These are phyloP conservation scores for Diospyros kaki DNA, from an alignment of 148 eudicot genomes.

Conservation along the genomic window DNA sequence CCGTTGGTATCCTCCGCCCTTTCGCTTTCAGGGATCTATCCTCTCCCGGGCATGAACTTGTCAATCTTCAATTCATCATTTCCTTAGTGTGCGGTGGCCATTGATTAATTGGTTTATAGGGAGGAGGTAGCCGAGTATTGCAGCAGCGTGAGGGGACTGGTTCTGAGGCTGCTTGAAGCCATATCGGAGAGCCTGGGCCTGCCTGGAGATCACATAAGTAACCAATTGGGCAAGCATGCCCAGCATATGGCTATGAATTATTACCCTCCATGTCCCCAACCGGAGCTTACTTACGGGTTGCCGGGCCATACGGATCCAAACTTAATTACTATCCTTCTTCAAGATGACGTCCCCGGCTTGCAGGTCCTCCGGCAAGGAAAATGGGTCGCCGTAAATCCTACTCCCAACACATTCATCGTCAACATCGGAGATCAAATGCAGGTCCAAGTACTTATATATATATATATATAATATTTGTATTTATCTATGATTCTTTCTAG, in stretches of 20 bases:
- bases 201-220: conserved; percentile 3
- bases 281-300: conserved; percentile 19
- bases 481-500: rapidly evolving
- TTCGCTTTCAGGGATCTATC: too few relatives aligned
- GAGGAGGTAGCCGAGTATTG: conserved; percentile 22
- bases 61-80: too few relatives aligned
- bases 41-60: too few relatives aligned
- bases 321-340: conserved; percentile 20
- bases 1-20: too few relatives aligned
- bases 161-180: conserved; percentile 13
- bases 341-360: conserved; percentile 25
- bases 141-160: conserved; percentile 13
- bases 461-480: background rate
- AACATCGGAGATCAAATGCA: conserved; percentile 25
- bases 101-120: background rate
- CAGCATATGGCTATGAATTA: conserved; percentile 27
- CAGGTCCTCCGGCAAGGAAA: conserved; percentile 13
- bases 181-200: conserved; percentile 25
- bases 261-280: conserved; percentile 25
- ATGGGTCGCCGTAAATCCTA: conserved; percentile 14
- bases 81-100: background rate
- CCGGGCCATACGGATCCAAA: conserved; percentile 23
- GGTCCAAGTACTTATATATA: background rate
- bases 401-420: conserved; percentile 19
- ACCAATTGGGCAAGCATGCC: conserved; percentile 19